Conservation (phyloP, 805 yeast genomes). For the Spathaspora passalidarum region DNA sequence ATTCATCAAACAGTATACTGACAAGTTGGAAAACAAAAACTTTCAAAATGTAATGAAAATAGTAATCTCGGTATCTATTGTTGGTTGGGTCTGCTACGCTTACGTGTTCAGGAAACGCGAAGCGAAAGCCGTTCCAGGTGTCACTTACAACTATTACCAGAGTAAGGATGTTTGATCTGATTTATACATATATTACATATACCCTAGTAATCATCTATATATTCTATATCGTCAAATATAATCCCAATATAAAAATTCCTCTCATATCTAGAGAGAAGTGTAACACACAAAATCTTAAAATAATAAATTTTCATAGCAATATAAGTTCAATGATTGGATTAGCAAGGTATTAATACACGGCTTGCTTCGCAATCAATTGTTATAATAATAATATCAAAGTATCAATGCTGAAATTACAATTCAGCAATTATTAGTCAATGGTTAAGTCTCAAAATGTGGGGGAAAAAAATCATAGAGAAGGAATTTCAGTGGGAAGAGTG, state of each 20-base stretch:
- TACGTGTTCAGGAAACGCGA: background rate
- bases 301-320: background rate
- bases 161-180: background rate
- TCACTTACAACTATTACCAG: background rate
- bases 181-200: background rate
- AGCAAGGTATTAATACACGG: background rate
- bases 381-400: background rate
- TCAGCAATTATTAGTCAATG: background rate
- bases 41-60: background rate
- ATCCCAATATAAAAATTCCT: background rate
- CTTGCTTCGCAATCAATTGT: background rate
- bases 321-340: background rate
- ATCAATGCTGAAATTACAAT: background rate
- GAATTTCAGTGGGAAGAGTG: background rate
- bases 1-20: background rate
- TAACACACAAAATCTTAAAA: background rate
- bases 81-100: background rate
- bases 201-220: background rate
- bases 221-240: background rate
- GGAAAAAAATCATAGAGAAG: background rate
- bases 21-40: background rate
- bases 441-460: too few species aligned
- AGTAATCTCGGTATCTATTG: background rate
- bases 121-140: background rate
- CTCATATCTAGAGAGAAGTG: background rate